A percentile compares a stretch with the other conserved stretches of the same genome.
Conservation (phyloP, 1,284 basidiomycete genomes). For the Naganishia sp. region DNA sequence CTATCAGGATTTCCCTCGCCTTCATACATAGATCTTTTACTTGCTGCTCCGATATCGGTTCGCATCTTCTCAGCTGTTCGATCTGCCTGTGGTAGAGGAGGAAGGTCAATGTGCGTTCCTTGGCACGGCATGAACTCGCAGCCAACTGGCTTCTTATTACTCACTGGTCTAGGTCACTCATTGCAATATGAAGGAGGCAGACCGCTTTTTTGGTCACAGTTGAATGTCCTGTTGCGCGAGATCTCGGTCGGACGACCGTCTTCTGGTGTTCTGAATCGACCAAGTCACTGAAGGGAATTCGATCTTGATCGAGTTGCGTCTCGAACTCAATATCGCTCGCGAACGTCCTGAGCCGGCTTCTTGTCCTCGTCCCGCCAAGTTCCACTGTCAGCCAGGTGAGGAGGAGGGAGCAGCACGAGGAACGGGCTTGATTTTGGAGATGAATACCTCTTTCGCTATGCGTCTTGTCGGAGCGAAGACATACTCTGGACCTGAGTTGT, state of each 20-base stretch:
- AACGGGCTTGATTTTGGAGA: too few species aligned
- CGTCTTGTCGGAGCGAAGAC: not conserved
- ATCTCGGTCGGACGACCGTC: not conserved
- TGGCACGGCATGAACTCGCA: not conserved
- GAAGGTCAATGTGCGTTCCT: too few species aligned
- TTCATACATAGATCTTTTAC: constrained; percentile 92
- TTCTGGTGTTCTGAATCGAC: not conserved
- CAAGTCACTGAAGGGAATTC: too few species aligned
- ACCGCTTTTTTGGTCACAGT: not conserved
- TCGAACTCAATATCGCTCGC: too few species aligned
- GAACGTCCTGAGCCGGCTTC: too few species aligned
- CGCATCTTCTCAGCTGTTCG: constrained; percentile 67
- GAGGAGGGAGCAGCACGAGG: too few species aligned
- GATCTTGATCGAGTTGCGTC: too few species aligned
- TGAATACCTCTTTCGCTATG: not conserved
- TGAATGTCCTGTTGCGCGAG: not conserved
- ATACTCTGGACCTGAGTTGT: constrained; percentile 4
- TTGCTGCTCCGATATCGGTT: constrained; percentile 87
- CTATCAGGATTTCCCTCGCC: constrained; percentile 92
- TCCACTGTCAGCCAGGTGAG: too few species aligned
- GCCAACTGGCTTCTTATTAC: not conserved
- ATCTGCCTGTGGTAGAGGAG: constrained; percentile 63
- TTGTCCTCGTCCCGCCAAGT: too few species aligned
- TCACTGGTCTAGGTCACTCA: constrained; percentile 33
- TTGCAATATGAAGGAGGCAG: not conserved